Evolutionary conservation across 1,139 yeast species (phyloP).

Genomic region (Scheffersomyces insectosa): DNA sequence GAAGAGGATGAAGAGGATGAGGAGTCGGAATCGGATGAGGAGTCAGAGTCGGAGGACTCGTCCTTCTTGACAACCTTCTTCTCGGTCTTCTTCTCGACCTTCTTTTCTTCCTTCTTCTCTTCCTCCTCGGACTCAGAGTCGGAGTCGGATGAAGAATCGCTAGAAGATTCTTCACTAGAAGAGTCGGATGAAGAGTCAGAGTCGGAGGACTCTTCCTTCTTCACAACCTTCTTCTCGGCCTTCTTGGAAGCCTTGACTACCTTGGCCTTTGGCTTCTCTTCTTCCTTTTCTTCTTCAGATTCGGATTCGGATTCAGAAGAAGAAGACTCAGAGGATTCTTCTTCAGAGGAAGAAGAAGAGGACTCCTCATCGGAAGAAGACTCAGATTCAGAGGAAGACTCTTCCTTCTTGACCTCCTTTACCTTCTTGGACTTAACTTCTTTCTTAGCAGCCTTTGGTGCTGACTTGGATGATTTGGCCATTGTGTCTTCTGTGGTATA

Average conservation of each 20-base stretch:
- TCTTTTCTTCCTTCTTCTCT: slow-evolving; percentile 17
- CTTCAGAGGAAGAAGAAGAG: slow-evolving; percentile 16
- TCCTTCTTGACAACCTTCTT: slow-evolving; percentile 10
- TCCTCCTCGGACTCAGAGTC: slow-evolving; percentile 21
- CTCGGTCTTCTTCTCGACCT: slow-evolving; percentile 12
- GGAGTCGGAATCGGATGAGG: slow-evolving; percentile 7
- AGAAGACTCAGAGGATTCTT: slow-evolving; percentile 16
- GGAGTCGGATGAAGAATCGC: slow-evolving; percentile 22
- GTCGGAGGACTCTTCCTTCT: slow-evolving; percentile 13
- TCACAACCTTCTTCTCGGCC: slow-evolving; percentile 14
- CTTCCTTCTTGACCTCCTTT: slow-evolving; percentile 20
- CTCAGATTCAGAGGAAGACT: slow-evolving; percentile 20
- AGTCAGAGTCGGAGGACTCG: slow-evolving; percentile 6
- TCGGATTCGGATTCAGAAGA: slow-evolving; percentile 17
- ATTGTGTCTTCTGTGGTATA: slow-evolving; percentile 12
- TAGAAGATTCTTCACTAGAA: slow-evolving; percentile 13
- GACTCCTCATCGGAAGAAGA: slow-evolving; percentile 21
- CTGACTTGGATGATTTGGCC: slow-evolving; percentile 29
- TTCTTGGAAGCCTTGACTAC: slow-evolving; percentile 2
- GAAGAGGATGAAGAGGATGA: slow-evolving; percentile 11
- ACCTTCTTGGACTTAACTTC: slow-evolving; percentile 29
- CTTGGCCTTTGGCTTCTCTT: slow-evolving; percentile 5
- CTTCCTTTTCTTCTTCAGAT: slow-evolving; percentile 21
- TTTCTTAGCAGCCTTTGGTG: slow-evolving; percentile 32
- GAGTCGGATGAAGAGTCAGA: slow-evolving; percentile 15